These are phyloP conservation scores for Ceratorhiza oryzae-sativae DNA, from an alignment of 1,284 basidiomycete species.

Conservation along the genomic window DNA sequence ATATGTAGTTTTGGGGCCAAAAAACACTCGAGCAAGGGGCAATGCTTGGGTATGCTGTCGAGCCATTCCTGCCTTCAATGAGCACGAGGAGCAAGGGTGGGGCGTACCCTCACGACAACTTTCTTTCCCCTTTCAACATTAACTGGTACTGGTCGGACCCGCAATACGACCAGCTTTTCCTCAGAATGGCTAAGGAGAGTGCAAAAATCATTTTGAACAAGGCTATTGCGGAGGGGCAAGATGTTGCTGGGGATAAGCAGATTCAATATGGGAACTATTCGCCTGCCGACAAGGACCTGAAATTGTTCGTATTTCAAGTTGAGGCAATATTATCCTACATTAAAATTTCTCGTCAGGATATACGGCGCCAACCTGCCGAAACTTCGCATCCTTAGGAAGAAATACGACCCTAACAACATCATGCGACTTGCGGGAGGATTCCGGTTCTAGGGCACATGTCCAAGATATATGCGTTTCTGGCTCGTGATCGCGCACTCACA, in stretches of 20 bases:
- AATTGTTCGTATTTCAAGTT: too few species aligned
- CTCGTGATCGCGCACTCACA: too few species aligned
- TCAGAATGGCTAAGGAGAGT: constrained; percentile 53
- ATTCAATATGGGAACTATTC: constrained; percentile 63
- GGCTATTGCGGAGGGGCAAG: constrained; percentile 56
- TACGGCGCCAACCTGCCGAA: constrained; percentile 59
- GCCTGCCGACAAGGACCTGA: background rate
- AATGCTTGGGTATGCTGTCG: constrained; percentile 59
- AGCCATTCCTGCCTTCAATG: constrained; percentile 61
- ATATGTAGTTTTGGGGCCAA: constrained; percentile 54
- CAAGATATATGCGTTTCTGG: too few species aligned
- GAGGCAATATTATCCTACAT: too few species aligned
- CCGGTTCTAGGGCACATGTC: background rate
- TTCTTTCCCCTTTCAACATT: constrained; percentile 58
- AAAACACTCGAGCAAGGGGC: constrained; percentile 48
- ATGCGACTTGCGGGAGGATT: constrained; percentile 66
- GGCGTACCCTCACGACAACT: constrained; percentile 51
- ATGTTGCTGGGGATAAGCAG: constrained; percentile 51
- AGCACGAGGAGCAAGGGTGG: constrained; percentile 53
- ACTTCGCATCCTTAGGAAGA: constrained; percentile 54
- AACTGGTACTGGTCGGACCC: constrained; percentile 56
- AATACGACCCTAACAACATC: constrained; percentile 59
- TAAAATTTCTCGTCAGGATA: constrained; percentile 50
- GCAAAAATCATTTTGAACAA: constrained; percentile 52
- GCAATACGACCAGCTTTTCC: constrained; percentile 53